A percentile compares a stretch with the other conserved stretches of the same genome.
Conservation (phyloP, 2,329 filamentous ascomycete genomes). For the Pseudopithomyces maydicus region DNA sequence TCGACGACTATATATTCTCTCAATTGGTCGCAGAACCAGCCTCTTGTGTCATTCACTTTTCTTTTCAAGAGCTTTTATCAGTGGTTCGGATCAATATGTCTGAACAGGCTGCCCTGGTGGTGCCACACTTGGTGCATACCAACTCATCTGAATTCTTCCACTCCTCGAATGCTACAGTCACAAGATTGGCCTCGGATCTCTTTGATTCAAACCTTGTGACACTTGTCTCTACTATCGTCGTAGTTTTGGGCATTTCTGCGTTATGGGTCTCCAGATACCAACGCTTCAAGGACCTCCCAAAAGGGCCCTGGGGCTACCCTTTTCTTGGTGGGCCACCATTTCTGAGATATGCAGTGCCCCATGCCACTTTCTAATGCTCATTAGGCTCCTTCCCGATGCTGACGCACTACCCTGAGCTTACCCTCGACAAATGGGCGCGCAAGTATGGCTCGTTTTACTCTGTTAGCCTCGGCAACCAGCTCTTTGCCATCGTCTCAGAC, state of each 20-base stretch:
- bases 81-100: no score
- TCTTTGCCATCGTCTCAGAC: constrained; percentile 17
- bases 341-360: neutral
- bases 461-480: constrained; percentile 13
- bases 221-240: neutral
- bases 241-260: neutral
- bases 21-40: no score
- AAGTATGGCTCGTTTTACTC: constrained; percentile 15
- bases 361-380: neutral
- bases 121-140: neutral
- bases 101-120: neutral
- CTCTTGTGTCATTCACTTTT: no score
- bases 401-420: constrained; percentile 15
- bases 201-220: neutral
- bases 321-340: constrained; percentile 5
- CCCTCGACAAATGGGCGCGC: constrained; percentile 16
- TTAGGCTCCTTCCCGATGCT: constrained; percentile 15
- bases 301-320: constrained; percentile 8
- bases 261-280: neutral
- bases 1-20: neutral
- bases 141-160: neutral
- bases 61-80: no score
- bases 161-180: neutral
- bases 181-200: neutral
- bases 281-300: neutral